Base-by-base conservation (phyloP, 805 yeast genomes). In the Brettanomyces sp. region DNA sequence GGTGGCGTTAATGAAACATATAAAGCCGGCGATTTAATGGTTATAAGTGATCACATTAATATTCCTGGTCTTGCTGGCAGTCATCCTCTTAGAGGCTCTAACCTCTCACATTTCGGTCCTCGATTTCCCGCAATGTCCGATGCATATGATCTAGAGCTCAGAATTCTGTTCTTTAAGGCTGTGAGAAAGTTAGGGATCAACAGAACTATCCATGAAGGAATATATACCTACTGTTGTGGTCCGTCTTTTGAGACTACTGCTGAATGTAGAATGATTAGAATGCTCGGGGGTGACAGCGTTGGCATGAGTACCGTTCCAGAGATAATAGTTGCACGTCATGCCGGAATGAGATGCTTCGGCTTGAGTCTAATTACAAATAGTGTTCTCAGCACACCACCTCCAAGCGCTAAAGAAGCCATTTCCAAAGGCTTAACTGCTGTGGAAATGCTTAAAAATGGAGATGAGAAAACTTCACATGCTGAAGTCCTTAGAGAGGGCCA, bases 301-400 rank as follows among this genome's bases (percentile, higher is more conserved):
- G 98, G 98, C 4, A 91, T 91, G 99, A 85, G 95, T 47, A 93
- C 98, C 0, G 97, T 91, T 33, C 97, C 99, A 0, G 99, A 91
- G 64, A 95, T 88, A 2, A 79, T 88, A 49, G 83, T 88, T 18
- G 98, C 96, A 2, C 80, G 95, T 61, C 98, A 93, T 62, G 75
- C 81, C 48, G 95, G 90, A 1, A 64, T 93, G 67, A 74, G 70
- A 52, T 95, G 89, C 4, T 67, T 91, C 50, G 98, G 97, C 0
- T 63, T 91, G 38, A 83, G 93, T 52, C 71, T 93, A 49, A 82
- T 91, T 54, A 91, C 98, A 21, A 91, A 91, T 59, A 81, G 77
- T 1, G 89, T 87, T 35, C 85, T 89, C 5, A 74, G 74, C 24
- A 83, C 75, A 25, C 73, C 76, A 45, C 87, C 93, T 8, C 79